A percentile compares a stretch with the other conserved stretches of the same genome.
These are phyloP conservation scores for Yamadazyma diospyri DNA, from an alignment of 1,139 yeast species.

Conservation along the genomic window DNA sequence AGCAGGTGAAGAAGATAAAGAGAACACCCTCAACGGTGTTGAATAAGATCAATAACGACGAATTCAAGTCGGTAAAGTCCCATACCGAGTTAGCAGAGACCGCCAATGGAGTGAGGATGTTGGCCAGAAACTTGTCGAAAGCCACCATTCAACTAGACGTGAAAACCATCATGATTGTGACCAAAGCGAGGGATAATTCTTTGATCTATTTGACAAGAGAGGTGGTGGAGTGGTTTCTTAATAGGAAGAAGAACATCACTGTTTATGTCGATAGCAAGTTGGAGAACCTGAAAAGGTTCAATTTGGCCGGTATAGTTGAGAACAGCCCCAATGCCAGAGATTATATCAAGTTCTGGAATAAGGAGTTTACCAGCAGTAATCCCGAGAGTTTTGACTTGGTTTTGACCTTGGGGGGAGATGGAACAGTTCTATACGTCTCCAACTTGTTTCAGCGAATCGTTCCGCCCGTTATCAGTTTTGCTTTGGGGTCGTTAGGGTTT, in stretches of 20 bases:
- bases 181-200: slow-evolving; percentile 82
- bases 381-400: slow-evolving; percentile 72
- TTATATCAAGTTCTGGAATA: slow-evolving; percentile 65
- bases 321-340: slow-evolving; percentile 39
- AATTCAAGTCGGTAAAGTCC: slow-evolving; percentile 49
- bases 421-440: slow-evolving; percentile 79
- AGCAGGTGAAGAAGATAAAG: slow-evolving; percentile 16
- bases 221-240: slow-evolving; percentile 71
- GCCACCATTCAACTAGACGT: slow-evolving; percentile 74
- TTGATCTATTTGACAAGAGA: slow-evolving; percentile 72
- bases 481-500: slow-evolving; percentile 80
- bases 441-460: slow-evolving; percentile 76
- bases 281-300: slow-evolving; percentile 58
- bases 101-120: slow-evolving; percentile 79
- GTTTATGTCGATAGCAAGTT: slow-evolving; percentile 73
- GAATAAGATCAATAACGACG: slow-evolving; percentile 33
- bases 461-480: slow-evolving; percentile 84
- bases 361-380: slow-evolving; percentile 48
- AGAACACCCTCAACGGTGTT: slow-evolving; percentile 28
- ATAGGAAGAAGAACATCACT: slow-evolving; percentile 42
- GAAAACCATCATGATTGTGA: slow-evolving; percentile 70
- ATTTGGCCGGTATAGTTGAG: slow-evolving; percentile 38
- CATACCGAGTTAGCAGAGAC: slow-evolving; percentile 79
- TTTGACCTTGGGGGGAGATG: slow-evolving; percentile 85
- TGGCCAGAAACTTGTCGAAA: slow-evolving; percentile 69